Conservation (phyloP, 2,329 filamentous ascomycete genomes). For the Colletotrichum phormii region DNA sequence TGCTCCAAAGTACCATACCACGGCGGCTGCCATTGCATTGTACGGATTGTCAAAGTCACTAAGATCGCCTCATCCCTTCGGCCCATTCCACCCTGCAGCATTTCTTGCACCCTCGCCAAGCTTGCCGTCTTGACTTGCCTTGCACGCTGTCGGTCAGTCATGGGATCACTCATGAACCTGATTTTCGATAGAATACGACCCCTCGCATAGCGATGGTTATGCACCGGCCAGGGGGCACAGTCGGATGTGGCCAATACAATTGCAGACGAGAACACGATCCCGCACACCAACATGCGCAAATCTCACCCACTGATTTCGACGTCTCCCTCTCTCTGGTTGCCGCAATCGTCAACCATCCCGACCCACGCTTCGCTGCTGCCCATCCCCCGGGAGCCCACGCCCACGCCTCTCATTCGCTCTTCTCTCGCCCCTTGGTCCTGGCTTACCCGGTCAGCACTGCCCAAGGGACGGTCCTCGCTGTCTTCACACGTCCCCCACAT, state of each 20-base stretch:
- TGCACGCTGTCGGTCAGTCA: background rate
- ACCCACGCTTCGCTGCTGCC: background rate
- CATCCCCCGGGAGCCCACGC: background rate
- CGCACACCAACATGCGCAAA: background rate
- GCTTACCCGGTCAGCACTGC: slow-evolving; percentile 14
- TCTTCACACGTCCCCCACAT: background rate
- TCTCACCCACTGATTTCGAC: background rate
- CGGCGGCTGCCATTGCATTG: slow-evolving; percentile 2
- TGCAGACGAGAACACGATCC: background rate
- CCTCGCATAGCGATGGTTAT: background rate
- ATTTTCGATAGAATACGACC: slow-evolving; percentile 6
- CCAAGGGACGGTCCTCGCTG: background rate
- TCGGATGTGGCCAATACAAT: background rate
- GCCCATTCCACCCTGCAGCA: slow-evolving; percentile 6
- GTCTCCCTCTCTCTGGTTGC: background rate
- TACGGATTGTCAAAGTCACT: background rate
- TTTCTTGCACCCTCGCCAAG: background rate
- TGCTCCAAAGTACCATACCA: slow-evolving; percentile 13
- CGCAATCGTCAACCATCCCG: background rate
- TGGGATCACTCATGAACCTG: background rate
- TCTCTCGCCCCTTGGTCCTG: background rate
- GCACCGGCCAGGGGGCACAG: background rate
- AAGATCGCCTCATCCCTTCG: slow-evolving; percentile 12
- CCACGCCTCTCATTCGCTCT: slow-evolving; percentile 5
- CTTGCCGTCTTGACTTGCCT: background rate